Conservation (phyloP, 73 alveolate species). For the Paramecium sonneborni region DNA sequence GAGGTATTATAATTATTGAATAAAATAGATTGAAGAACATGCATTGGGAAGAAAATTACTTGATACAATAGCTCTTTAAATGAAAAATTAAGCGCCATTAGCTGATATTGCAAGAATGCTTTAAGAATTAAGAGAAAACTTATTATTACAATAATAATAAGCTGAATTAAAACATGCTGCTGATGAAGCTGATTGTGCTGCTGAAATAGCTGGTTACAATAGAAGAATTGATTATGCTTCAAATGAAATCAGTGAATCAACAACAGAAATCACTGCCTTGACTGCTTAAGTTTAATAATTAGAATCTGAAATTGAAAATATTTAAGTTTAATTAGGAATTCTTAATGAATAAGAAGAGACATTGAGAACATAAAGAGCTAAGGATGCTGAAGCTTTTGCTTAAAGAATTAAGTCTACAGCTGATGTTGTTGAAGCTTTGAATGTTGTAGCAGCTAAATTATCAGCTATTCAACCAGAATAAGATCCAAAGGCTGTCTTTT, state of each 20-base stretch:
- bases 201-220: constrained; percentile 57
- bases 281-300: constrained; percentile 5
- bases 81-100: constrained; percentile 55
- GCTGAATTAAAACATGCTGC: constrained; percentile 54
- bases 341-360: constrained; percentile 45
- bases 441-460: constrained; percentile 53
- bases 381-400: constrained; percentile 49
- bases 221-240: constrained; percentile 61
- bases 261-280: constrained; percentile 52
- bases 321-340: constrained; percentile 1
- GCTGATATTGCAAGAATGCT: constrained; percentile 60
- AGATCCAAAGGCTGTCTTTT: constrained; percentile 52
- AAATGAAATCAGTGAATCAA: constrained; percentile 51
- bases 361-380: constrained; percentile 41
- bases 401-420: constrained; percentile 29
- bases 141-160: constrained; percentile 19
- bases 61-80: constrained; percentile 43
- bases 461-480: constrained; percentile 57
- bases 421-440: constrained; percentile 57
- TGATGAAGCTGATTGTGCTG: constrained; percentile 56
- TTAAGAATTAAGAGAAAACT: constrained; percentile 55
- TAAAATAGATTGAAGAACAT: constrained; percentile 34
- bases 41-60: constrained; percentile 45
- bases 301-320: constrained; percentile 40
- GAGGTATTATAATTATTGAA: neutral